Evolutionary conservation across 108 stramenopile genomes (phyloP).

Genomic region (Stephanodiscus triporus): DNA sequence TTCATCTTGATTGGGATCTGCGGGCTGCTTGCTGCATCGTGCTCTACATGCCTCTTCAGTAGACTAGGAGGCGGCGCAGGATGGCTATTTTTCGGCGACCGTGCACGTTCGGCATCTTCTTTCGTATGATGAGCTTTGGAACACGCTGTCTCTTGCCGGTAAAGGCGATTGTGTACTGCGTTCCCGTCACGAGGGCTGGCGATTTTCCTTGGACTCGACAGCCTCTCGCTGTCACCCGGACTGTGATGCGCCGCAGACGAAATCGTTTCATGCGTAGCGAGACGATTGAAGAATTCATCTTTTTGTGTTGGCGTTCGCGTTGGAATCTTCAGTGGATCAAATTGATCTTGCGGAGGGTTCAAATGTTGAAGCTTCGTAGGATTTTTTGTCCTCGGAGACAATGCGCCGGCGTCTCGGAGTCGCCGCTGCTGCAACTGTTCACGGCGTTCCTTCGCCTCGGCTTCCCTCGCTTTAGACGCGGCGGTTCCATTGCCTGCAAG

Average conservation of each 20-base stretch:
- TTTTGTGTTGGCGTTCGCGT: conserved; percentile 10
- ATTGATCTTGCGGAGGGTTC: conserved; percentile 13
- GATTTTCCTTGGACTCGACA: conserved; percentile 5
- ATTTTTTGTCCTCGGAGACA: neutral
- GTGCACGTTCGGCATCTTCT: neutral
- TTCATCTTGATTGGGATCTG: conserved; percentile 7
- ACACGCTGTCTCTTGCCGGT: conserved; percentile 17
- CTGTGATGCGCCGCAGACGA: conserved; percentile 24
- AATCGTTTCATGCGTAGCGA: conserved; percentile 22
- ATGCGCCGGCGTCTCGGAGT: neutral
- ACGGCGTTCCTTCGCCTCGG: conserved; percentile 19
- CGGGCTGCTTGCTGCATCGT: neutral
- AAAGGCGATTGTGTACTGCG: conserved; percentile 14
- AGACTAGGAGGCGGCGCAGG: neutral
- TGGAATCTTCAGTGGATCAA: conserved; percentile 2
- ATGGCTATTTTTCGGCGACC: neutral
- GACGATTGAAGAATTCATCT: conserved; percentile 17
- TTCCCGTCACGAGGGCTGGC: neutral
- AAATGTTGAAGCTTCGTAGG: neutral
- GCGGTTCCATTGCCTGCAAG: conserved; percentile 22
- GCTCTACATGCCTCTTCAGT: too few relatives aligned
- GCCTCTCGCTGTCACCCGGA: neutral
- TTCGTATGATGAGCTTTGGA: conserved; percentile 20
- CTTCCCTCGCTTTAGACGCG: conserved; percentile 14
- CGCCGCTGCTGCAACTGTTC: conserved; percentile 11